Conservation (phyloP, 768 basidiomycete genomes). For the Tulasnella sp. region DNA sequence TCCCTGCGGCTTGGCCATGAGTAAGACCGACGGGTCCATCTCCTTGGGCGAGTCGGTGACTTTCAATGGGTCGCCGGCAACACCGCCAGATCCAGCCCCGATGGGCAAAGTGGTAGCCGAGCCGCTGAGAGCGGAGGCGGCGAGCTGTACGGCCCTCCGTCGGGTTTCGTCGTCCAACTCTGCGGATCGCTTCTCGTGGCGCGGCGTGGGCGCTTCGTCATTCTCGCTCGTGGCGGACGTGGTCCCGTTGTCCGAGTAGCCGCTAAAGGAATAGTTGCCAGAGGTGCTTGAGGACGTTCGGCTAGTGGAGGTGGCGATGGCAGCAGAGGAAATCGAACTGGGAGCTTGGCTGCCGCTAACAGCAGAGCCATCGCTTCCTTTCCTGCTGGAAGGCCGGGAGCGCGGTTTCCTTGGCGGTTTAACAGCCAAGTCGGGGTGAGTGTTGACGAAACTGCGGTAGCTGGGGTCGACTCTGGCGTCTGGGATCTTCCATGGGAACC, state of each 20-base stretch:
- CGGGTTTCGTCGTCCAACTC: neutral
- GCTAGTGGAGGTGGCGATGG: neutral
- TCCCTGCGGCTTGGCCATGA: constrained; percentile 68
- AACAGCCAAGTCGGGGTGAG: constrained; percentile 81
- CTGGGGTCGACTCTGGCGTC: constrained; percentile 89
- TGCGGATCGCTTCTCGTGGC: constrained; percentile 12
- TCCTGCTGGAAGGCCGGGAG: neutral
- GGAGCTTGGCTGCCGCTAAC: neutral
- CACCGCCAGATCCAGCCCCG: neutral
- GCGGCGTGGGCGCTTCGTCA: constrained; percentile 13
- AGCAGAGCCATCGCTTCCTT: neutral
- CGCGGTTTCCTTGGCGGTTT: constrained; percentile 33
- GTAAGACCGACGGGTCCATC: constrained; percentile 71
- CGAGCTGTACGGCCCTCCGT: constrained; percentile 4
- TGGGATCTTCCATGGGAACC: constrained; percentile 99
- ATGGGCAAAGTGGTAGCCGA: constrained; percentile 40
- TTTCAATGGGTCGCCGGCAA: constrained; percentile 34
- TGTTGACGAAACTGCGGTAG: constrained; percentile 86
- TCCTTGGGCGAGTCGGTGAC: constrained; percentile 38
- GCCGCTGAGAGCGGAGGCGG: constrained; percentile 28
- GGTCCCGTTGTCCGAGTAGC: constrained; percentile 10
- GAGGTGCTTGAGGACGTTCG: constrained; percentile 6
- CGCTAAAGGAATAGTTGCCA: constrained; percentile 1
- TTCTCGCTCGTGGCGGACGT: neutral
- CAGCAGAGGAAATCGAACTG: neutral